Conservation (phyloP, 495 filamentous ascomycete genomes). For the Pyronema domesticum region DNA sequence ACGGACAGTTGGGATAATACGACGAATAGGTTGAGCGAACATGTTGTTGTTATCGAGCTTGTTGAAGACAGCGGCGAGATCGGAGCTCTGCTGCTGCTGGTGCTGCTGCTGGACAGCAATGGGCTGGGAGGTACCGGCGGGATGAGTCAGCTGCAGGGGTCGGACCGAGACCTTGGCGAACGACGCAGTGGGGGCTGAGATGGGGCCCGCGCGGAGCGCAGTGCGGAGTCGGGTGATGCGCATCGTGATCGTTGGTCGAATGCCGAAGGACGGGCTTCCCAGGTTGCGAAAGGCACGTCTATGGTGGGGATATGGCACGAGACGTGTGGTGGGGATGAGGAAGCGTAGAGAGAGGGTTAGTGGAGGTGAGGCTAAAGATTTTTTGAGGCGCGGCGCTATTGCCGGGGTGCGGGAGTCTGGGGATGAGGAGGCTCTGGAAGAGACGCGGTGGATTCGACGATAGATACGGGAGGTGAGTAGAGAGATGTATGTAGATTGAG, state of each 20-base stretch:
- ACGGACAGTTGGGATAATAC: too few relatives aligned
- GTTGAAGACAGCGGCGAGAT: not conserved
- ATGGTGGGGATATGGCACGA: not conserved
- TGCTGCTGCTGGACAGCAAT: not conserved
- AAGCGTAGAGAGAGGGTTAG: not conserved
- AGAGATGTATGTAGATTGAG: too few relatives aligned
- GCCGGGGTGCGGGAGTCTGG: not conserved
- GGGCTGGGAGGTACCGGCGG: conserved; percentile 8
- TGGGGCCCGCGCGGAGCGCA: not conserved
- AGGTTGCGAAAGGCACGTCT: not conserved
- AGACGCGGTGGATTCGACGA: not conserved
- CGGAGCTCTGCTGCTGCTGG: not conserved
- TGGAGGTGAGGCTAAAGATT: not conserved
- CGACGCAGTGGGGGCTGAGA: not conserved
- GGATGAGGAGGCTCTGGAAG: not conserved
- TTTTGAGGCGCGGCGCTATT: not conserved
- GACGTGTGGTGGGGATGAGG: not conserved
- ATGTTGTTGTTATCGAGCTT: not conserved
- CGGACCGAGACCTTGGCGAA: too few relatives aligned
- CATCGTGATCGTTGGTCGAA: not conserved
- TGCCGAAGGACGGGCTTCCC: not conserved
- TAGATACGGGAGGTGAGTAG: too few relatives aligned
- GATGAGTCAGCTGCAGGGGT: conserved; percentile 16
- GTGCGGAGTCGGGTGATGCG: not conserved
- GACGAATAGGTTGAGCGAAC: not conserved